These are phyloP conservation scores for Mycena galericulata DNA, from an alignment of 768 basidiomycete species.

Conservation along the genomic window DNA sequence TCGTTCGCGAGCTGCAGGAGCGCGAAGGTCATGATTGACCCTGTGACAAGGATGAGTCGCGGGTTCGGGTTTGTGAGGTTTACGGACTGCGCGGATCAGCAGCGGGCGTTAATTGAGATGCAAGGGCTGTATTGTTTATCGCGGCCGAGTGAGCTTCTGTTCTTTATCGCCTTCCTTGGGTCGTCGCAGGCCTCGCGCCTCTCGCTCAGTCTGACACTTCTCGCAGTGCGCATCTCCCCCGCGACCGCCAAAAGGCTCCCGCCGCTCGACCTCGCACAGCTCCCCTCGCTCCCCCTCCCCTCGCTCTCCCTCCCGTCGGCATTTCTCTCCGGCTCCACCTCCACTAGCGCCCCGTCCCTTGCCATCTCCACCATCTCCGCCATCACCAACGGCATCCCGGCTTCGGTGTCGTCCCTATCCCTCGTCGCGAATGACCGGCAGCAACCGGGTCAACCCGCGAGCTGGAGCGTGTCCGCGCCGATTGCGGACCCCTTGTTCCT, in stretches of 20 bases:
- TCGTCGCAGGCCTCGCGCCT: too few relatives aligned
- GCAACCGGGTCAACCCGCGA: slow-evolving; percentile 42
- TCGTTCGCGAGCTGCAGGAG: slow-evolving; percentile 94
- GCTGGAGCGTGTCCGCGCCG: slow-evolving; percentile 73
- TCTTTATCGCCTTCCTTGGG: slow-evolving; percentile 13
- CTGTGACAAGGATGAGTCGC: slow-evolving; percentile 87
- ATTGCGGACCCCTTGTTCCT: slow-evolving; percentile 67
- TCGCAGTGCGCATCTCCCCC: slow-evolving; percentile 88
- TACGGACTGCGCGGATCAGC: slow-evolving; percentile 89
- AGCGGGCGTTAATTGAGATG: slow-evolving; percentile 92
- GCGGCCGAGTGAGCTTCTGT: slow-evolving; percentile 75
- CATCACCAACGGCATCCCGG: not conserved
- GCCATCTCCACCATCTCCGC: not conserved
- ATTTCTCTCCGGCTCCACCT: too few relatives aligned
- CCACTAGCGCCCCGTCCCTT: too few relatives aligned
- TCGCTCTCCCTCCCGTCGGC: slow-evolving; percentile 31
- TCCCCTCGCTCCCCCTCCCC: slow-evolving; percentile 45
- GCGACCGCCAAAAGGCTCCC: slow-evolving; percentile 88
- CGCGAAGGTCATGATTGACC: slow-evolving; percentile 95
- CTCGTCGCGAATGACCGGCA: slow-evolving; percentile 34
- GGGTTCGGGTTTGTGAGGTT: slow-evolving; percentile 96
- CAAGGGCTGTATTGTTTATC: slow-evolving; percentile 91
- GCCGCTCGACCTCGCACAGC: slow-evolving; percentile 36
- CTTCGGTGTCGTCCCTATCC: not conserved
- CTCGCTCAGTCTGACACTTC: not conserved